phyloP scores from a whole-genome alignment of 352 stramenopile species.

The Elongisporangium undulatum region DNA sequence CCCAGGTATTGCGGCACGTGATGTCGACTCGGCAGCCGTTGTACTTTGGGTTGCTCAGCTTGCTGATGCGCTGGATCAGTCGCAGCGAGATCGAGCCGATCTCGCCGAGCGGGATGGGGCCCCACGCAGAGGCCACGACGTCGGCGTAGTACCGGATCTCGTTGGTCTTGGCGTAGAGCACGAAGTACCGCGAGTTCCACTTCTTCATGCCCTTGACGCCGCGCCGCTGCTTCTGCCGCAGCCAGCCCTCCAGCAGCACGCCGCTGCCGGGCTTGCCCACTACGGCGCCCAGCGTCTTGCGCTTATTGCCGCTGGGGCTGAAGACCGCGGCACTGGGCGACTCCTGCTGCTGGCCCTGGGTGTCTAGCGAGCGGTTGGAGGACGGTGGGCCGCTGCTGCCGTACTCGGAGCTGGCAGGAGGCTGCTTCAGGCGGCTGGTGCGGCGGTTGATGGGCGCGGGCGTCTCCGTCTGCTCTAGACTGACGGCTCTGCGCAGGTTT shows the following conservation, averaged over 20 bases:
- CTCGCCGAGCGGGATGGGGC: constrained; percentile 64
- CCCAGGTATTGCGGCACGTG: constrained; percentile 75
- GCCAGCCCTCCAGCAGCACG: constrained; percentile 75
- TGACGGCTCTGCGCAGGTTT: constrained; percentile 1
- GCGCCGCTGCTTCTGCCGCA: constrained; percentile 76
- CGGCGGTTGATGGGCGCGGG: constrained; percentile 36
- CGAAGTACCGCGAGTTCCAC: constrained; percentile 82
- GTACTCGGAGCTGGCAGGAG: constrained; percentile 32
- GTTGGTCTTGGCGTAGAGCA: constrained; percentile 68
- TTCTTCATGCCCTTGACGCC: constrained; percentile 81
- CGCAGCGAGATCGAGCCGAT: constrained; percentile 76
- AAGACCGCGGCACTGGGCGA: constrained; percentile 22
- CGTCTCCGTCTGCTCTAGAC: neutral
- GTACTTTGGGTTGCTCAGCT: constrained; percentile 75
- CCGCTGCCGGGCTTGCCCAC: constrained; percentile 49
- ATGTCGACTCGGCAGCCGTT: constrained; percentile 83
- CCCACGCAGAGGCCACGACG: constrained; percentile 75
- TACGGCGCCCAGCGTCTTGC: constrained; percentile 48
- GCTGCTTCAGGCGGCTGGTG: constrained; percentile 48
- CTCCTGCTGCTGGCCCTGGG: constrained; percentile 14
- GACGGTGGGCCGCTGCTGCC: constrained; percentile 8
- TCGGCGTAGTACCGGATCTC: constrained; percentile 81
- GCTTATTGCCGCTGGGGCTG: constrained; percentile 15
- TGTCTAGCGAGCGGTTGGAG: constrained; percentile 15
- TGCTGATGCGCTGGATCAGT: constrained; percentile 81